Percentiles rank a stretch among this genome's conserved stretches.
Evolutionary conservation across 2,329 filamentous ascomycete genomes (phyloP).

Genomic region (Aspergillus sp.): DNA sequence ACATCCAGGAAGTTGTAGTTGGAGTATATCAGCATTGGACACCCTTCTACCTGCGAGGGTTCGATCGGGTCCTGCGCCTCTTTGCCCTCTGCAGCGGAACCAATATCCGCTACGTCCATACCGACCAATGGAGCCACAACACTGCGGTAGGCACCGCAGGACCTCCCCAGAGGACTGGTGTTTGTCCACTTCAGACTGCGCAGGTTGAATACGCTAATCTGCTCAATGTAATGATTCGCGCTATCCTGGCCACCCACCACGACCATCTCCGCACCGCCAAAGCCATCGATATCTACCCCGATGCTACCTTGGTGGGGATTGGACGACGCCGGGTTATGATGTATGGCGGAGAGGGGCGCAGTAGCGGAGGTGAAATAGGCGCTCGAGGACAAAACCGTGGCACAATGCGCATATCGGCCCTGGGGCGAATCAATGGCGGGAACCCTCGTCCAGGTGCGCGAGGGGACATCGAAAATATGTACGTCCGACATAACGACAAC

Average conservation of each 20-base stretch:
- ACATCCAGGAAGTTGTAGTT: conserved; percentile 99
- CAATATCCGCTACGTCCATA: conserved; percentile 37
- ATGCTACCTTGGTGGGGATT: conserved; percentile 81
- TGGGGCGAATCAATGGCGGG: conserved; percentile 74
- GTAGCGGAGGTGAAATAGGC: conserved; percentile 76
- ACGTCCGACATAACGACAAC: conserved; percentile 98
- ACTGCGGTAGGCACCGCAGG: conserved; percentile 91
- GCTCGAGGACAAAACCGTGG: conserved; percentile 79
- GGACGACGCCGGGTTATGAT: conserved; percentile 75
- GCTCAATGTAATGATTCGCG: conserved; percentile 97
- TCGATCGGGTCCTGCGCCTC: conserved; percentile 25
- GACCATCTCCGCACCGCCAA: conserved; percentile 91
- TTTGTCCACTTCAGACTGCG: conserved; percentile 92
- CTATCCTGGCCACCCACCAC: conserved; percentile 94
- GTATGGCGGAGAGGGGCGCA: conserved; percentile 75
- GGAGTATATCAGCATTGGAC: conserved; percentile 89
- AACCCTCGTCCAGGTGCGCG: conserved; percentile 76
- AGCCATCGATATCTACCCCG: conserved; percentile 80
- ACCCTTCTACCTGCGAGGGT: conserved; percentile 31
- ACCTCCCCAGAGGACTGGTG: conserved; percentile 76
- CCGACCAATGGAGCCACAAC: conserved; percentile 71
- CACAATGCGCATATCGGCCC: conserved; percentile 93
- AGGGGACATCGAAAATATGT: conserved; percentile 82
- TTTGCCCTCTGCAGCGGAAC: conserved; percentile 32
- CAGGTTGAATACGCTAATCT: conserved; percentile 96